A percentile compares a stretch with the other conserved stretches of the same genome.
phyloP scores from a whole-genome alignment of 306 rosid genomes.

The Vigna angularis region DNA sequence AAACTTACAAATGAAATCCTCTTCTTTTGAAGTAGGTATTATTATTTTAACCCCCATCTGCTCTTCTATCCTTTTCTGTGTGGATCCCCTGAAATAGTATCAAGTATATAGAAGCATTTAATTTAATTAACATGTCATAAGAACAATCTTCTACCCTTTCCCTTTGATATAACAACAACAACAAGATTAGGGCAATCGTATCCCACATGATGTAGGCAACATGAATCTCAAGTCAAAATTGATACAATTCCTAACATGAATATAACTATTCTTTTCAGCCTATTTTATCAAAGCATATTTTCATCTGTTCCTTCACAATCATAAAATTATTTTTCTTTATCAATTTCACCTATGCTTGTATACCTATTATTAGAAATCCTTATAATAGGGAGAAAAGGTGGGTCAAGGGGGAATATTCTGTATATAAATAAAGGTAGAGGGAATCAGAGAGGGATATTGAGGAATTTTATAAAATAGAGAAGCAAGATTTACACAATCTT shows the following conservation, averaged over 20 bases:
- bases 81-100: slow-evolving; percentile 69
- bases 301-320: neutral
- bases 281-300: slow-evolving; percentile 14
- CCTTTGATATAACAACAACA: slow-evolving; percentile 23
- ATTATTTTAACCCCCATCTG: slow-evolving; percentile 76
- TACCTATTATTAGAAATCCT: neutral
- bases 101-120: slow-evolving; percentile 26
- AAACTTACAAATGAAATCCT: slow-evolving; percentile 74
- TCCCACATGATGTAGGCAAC: slow-evolving; percentile 5
- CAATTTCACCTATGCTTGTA: slow-evolving; percentile 13
- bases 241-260: slow-evolving; percentile 30
- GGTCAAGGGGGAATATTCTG: neutral
- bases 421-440: neutral
- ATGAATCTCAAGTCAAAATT: slow-evolving; percentile 39
- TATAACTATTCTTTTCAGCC: slow-evolving; percentile 34
- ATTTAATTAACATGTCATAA: slow-evolving; percentile 39
- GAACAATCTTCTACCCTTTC: slow-evolving; percentile 43
- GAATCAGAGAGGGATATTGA: neutral
- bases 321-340: slow-evolving; percentile 9
- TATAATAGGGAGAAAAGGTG: neutral
- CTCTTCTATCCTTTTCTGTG: slow-evolving; percentile 75
- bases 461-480: neutral
- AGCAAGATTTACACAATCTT: neutral
- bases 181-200: slow-evolving; percentile 18
- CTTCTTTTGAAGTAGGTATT: slow-evolving; percentile 71